Evolutionary conservation across 106 monocot species (phyloP).

Genomic region (Alisma plantagoaquatica): DNA sequence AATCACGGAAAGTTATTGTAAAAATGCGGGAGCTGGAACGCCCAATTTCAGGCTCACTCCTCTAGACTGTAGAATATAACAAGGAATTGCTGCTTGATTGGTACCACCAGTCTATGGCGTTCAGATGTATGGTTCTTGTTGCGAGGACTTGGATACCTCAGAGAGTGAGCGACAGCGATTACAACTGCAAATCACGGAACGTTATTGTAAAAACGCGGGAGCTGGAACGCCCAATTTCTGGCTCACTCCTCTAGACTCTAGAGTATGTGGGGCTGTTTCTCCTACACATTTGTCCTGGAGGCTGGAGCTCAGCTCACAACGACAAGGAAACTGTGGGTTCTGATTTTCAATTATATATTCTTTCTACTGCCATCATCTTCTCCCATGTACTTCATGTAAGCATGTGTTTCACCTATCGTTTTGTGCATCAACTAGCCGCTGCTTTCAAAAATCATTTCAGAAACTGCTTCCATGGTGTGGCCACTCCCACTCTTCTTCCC

Average conservation of each 20-base stretch:
- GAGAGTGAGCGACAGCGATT: conserved; percentile 76
- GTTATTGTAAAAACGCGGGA: conserved; percentile 68
- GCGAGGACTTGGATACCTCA: conserved; percentile 68
- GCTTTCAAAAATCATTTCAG: no score
- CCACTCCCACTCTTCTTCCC: no score
- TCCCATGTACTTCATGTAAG: no score
- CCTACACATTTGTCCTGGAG: no score
- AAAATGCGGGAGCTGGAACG: conserved; percentile 71
- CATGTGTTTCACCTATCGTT: no score
- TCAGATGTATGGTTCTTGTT: conserved; percentile 80
- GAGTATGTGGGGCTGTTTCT: conserved; percentile 82
- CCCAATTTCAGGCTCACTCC: conserved; percentile 62
- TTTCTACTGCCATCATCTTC: no score
- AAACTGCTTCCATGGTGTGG: no score
- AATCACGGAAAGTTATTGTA: conserved; percentile 74
- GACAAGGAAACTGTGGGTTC: conserved; percentile 72
- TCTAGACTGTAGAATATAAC: no score
- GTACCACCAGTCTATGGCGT: conserved; percentile 88
- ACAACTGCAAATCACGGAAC: conserved; percentile 88
- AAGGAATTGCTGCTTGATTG: conserved; percentile 67
- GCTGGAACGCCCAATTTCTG: conserved; percentile 71
- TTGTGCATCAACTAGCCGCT: no score
- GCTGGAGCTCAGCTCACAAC: conserved; percentile 71
- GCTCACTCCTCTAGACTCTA: conserved; percentile 79
- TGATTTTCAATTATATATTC: no score